Base-by-base conservation (phyloP, 257 asterid species). In the Buddleja alternifolia region DNA sequence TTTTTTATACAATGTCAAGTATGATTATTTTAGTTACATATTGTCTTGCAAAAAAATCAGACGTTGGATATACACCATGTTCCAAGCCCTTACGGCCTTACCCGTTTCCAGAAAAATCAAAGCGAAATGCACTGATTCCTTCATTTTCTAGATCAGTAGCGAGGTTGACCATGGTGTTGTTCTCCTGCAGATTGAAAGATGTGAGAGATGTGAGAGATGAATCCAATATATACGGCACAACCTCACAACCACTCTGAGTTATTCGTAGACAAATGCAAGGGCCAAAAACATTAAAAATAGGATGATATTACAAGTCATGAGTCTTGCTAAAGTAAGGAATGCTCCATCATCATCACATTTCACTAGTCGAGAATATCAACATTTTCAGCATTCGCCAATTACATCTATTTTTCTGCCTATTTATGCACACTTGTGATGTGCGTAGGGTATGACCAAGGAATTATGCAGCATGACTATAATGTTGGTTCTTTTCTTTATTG, bases 41-140 rank as follows among this genome's bases (percentile, higher is more conserved):
- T 67, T 9, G 69, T 24, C 23, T 10, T 20, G 24, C 34, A 25
- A 36, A 59, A 11, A 51, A 52, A 60, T 63, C 15, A 24, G 69
- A n/a, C n/a, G n/a, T n/a, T n/a, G 19, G 10, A 20, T 29, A n/a
- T n/a, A 63, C 41, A 25, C 39, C 32, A 34, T 36, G 72, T 29
- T 45, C 44, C 20, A 70, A 66, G 39, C 21, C 70, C 81, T 62
- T 78, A 86, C 98, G 39, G 17, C 70, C 81, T 62, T 78, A 86
- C 98, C 98, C 97, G 67, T 90, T 88, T 77, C 98, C 97, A 69
- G 97, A 75, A 77, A 93, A 93, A 84, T 93, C 98, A 62, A 93
- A 88, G 56, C 86, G 91, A 70, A 85, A 79, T 10, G 79, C 84
- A 75, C 86, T 80, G 72, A 88, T 93, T 81, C 98, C 97, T 76